Evolutionary conservation across 495 filamentous ascomycete genomes (phyloP).

Genomic region (Penicillium salamii): DNA sequence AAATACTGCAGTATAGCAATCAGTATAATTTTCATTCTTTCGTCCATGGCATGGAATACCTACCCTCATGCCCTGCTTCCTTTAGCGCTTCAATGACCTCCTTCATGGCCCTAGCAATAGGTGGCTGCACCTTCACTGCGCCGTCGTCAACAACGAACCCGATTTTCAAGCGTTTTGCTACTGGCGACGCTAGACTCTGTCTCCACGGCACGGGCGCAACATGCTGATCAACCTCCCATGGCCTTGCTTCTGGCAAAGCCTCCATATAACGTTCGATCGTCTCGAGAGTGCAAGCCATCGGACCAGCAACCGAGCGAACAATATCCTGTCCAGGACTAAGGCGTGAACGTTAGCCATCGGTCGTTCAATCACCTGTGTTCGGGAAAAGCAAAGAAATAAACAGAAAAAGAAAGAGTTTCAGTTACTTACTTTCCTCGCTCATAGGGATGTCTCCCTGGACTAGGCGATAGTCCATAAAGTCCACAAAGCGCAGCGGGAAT

Average conservation of each 20-base stretch:
- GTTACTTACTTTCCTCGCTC: slow-evolving; percentile 41
- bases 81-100: slow-evolving; percentile 43
- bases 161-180: slow-evolving; percentile 39
- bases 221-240: slow-evolving; percentile 35
- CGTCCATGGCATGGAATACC: no score
- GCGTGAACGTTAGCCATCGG: neutral
- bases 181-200: slow-evolving; percentile 22
- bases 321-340: slow-evolving; percentile 30
- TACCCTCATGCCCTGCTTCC: slow-evolving; percentile 44
- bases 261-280: slow-evolving; percentile 34
- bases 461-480: slow-evolving; percentile 65
- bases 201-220: slow-evolving; percentile 46
- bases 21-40: no score
- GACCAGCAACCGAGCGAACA: slow-evolving; percentile 30
- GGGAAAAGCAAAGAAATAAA: no score
- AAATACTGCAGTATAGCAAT: slow-evolving; percentile 30
- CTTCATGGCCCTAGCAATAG: slow-evolving; percentile 41
- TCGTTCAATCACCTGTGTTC: no score
- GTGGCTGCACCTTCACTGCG: slow-evolving; percentile 55
- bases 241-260: slow-evolving; percentile 18
- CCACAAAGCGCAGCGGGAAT: slow-evolving; percentile 63
- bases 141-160: slow-evolving; percentile 54
- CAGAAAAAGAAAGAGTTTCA: no score
- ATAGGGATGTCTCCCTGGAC: slow-evolving; percentile 54
- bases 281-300: slow-evolving; percentile 24